Evolutionary conservation across 495 filamentous ascomycete genomes (phyloP), one percentile per base, ranked within the genome.

Genomic region (Lichina pygmaea): DNA sequence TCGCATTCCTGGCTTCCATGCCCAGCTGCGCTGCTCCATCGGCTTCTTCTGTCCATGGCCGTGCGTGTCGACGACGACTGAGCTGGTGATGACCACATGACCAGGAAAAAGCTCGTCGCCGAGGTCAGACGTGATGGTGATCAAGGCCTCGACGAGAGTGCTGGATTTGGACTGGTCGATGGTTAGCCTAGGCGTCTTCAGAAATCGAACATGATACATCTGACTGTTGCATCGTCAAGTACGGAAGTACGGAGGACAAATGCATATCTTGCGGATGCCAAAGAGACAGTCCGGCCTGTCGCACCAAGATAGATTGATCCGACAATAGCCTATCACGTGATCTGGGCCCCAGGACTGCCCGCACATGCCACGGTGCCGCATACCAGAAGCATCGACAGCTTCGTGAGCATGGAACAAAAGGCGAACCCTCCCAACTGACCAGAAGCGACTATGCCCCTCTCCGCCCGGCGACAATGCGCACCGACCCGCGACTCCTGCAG

Each of bases 61-160:
- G 31, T 67, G 54, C 9, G 52, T 46, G 2, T 56, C 48, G 41
- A 55, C 42, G 17, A 57, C 24, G 12, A 47, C 33, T 17, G 30
- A 32, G 24, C 16, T 40, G 7, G 16, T 50, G 43, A 93, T 56
- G 24, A 66, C 64, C 34, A 70, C 57, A 53, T 77, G 67, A n/a
- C 71, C 60, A 16, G 66, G 64, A n/a, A 85, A 70, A 55, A 89
- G 91, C 1, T 69, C 66, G 57, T 97, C 86, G 3, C 86, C 85
- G 7, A 97, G 63, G 54, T 97, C 89, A 36, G 86, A 89, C 37
- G 83, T 82, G 56, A 97, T 73, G 44, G 83, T 84, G 46, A 94
- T 62, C 16, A 83, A 55, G 33, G 75, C 63, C 32, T 39, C 49
- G 38, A 57, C 33, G 38, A 54, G 31, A 6, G 6, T 6, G 8